Percentiles rank a stretch among this genome's conserved stretches.
phyloP scores from a whole-genome alignment of 1,284 basidiomycete genomes.

The Microbotryum scabiosae region DNA sequence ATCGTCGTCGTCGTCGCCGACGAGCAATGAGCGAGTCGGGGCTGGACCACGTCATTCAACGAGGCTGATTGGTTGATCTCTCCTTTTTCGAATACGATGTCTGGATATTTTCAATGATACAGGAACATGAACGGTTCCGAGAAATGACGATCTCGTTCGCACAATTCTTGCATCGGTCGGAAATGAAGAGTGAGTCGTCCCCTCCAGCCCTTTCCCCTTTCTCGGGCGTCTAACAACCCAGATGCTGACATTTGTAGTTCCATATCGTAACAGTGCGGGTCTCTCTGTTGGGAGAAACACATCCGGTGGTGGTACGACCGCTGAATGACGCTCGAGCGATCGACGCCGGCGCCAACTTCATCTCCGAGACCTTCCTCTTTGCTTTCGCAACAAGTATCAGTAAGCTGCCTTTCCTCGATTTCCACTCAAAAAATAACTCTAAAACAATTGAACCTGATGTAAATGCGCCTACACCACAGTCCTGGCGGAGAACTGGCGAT shows the following conservation, averaged over 20 bases:
- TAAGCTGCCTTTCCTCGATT: neutral
- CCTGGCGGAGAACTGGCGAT: slow-evolving; percentile 23
- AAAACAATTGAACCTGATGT: neutral
- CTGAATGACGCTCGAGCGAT: slow-evolving; percentile 28
- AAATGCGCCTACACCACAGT: slow-evolving; percentile 1
- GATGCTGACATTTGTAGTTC: neutral
- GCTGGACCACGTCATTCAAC: too few species aligned
- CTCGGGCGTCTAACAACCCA: neutral
- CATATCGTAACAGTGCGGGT: slow-evolving; percentile 14
- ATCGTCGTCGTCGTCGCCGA: too few species aligned
- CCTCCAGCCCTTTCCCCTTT: too few species aligned
- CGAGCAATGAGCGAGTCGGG: too few species aligned
- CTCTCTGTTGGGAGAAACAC: slow-evolving; percentile 24
- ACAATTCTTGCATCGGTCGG: slow-evolving; percentile 10
- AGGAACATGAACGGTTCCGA: slow-evolving; percentile 26
- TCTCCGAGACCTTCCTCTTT: slow-evolving; percentile 21
- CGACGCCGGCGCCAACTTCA: slow-evolving; percentile 29
- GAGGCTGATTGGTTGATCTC: too few species aligned
- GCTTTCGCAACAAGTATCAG: slow-evolving; percentile 8
- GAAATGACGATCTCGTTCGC: slow-evolving; percentile 14
- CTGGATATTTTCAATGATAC: too few species aligned
- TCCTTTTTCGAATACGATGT: too few species aligned
- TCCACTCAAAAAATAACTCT: too few species aligned
- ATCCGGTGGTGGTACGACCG: slow-evolving; percentile 14
- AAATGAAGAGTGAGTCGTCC: neutral